Conservation (phyloP, 2,329 filamentous ascomycete species). For the Scopulariopsis brevicaulis region DNA sequence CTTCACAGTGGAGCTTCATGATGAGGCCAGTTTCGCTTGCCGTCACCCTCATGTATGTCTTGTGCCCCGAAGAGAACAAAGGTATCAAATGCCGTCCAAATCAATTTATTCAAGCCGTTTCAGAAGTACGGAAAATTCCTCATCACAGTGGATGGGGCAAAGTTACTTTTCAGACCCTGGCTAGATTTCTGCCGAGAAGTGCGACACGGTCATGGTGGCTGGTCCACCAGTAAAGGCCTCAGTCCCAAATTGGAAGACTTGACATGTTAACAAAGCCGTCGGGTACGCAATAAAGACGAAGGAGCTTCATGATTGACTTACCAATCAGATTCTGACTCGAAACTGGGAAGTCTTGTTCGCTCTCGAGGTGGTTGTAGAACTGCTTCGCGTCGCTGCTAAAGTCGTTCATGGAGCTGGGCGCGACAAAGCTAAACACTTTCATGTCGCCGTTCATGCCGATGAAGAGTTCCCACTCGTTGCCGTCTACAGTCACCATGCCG, state of each 20-base stretch:
- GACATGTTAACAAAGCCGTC: slow-evolving; percentile 9
- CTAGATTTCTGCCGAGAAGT: background rate
- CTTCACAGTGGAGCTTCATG: no score
- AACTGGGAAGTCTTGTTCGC: slow-evolving; percentile 31
- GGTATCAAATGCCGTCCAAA: no score
- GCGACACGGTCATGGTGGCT: slow-evolving; percentile 8
- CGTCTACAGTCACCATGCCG: slow-evolving; percentile 40
- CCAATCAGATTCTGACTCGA: slow-evolving; percentile 36
- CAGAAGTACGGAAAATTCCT: no score
- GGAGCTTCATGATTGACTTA: slow-evolving; percentile 7
- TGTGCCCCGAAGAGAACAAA: no score
- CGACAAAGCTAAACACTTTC: slow-evolving; percentile 46
- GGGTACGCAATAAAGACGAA: background rate
- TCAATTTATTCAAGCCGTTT: no score
- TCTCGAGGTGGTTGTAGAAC: slow-evolving; percentile 45
- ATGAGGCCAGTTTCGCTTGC: no score
- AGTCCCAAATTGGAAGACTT: slow-evolving; percentile 27
- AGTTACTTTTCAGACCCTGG: no score
- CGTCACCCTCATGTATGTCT: no score
- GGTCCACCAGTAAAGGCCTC: slow-evolving; percentile 42
- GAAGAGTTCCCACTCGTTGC: slow-evolving; percentile 45
- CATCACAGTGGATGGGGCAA: no score
- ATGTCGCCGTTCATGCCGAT: slow-evolving; percentile 47
- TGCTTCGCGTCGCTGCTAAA: slow-evolving; percentile 45
- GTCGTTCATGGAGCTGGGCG: slow-evolving; percentile 26